Evolutionary conservation across 805 yeast species (phyloP).

Genomic region (Zygosaccharomyces rouxii): DNA sequence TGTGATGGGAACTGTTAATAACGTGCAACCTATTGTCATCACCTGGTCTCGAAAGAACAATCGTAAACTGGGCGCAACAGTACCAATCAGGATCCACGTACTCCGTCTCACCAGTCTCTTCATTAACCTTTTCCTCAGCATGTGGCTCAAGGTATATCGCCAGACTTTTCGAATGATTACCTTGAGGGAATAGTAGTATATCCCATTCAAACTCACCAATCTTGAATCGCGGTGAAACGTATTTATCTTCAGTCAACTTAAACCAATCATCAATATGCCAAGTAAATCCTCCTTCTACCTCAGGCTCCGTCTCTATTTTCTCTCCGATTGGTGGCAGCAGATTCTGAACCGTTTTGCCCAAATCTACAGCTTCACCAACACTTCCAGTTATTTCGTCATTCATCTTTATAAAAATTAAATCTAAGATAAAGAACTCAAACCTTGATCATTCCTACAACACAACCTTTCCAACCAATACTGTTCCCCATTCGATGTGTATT

Average conservation of each 20-base stretch:
- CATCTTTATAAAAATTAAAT: conserved; percentile 6
- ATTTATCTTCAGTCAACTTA: conserved; percentile 37
- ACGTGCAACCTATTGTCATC: conserved; percentile 55
- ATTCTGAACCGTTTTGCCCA: conserved; percentile 25
- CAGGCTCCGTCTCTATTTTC: conserved; percentile 20
- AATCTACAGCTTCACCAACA: conserved; percentile 20
- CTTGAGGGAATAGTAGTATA: conserved; percentile 71
- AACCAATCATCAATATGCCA: conserved; percentile 53
- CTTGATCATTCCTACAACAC: background rate
- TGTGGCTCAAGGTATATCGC: conserved; percentile 82
- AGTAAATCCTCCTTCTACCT: conserved; percentile 38
- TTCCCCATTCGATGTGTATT: background rate
- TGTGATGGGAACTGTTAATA: conserved; percentile 63
- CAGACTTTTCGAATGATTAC: conserved; percentile 54
- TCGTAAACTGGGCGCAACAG: conserved; percentile 86
- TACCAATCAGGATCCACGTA: conserved; percentile 59
- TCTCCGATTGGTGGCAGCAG: conserved; percentile 21
- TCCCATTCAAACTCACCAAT: conserved; percentile 67
- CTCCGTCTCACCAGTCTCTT: conserved; percentile 27
- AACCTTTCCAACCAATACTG: background rate
- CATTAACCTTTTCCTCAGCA: conserved; percentile 30
- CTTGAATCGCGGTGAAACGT: conserved; percentile 42
- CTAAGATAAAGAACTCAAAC: background rate
- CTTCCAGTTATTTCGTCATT: conserved; percentile 16
- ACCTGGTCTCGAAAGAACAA: conserved; percentile 76